Percentiles rank a stretch among this genome's conserved stretches.
Conservation (phyloP, 2,329 filamentous ascomycete species). For the Penicillium sp. region DNA sequence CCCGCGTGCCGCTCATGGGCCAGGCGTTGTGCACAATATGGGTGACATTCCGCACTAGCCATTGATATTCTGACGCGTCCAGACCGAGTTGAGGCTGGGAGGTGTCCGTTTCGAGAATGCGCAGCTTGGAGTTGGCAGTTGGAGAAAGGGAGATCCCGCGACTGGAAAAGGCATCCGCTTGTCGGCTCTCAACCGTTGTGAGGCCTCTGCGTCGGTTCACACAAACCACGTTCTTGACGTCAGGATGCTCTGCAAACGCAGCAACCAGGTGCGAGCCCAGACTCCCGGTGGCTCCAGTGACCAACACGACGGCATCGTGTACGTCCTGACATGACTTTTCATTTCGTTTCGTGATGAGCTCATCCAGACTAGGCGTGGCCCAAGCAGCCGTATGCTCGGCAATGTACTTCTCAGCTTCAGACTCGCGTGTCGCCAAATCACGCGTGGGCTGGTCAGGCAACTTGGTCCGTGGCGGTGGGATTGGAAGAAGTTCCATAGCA, state of each 20-base stretch:
- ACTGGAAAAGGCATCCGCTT: not conserved
- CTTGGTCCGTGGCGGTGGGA: not conserved
- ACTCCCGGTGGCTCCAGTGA: constrained; percentile 12
- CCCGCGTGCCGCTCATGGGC: constrained; percentile 26
- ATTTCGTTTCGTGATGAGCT: not conserved
- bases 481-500: not conserved
- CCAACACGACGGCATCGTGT: not conserved
- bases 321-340: not conserved
- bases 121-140: not conserved
- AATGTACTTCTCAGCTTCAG: not conserved
- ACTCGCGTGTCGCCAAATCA: not conserved
- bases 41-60: not conserved
- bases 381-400: not conserved
- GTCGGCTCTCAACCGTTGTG: not conserved
- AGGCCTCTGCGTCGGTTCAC: constrained; percentile 1
- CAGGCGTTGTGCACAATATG: constrained; percentile 12
- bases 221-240: constrained; percentile 1
- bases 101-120: constrained; percentile 3
- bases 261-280: constrained; percentile 5
- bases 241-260: not conserved
- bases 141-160: not conserved
- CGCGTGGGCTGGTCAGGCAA: not conserved
- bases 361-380: not conserved
- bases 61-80: not conserved
- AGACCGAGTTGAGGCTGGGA: not conserved